These are phyloP conservation scores for Colletotrichum sansevieriae DNA, from an alignment of 2,329 filamentous ascomycete genomes.

Conservation along the genomic window DNA sequence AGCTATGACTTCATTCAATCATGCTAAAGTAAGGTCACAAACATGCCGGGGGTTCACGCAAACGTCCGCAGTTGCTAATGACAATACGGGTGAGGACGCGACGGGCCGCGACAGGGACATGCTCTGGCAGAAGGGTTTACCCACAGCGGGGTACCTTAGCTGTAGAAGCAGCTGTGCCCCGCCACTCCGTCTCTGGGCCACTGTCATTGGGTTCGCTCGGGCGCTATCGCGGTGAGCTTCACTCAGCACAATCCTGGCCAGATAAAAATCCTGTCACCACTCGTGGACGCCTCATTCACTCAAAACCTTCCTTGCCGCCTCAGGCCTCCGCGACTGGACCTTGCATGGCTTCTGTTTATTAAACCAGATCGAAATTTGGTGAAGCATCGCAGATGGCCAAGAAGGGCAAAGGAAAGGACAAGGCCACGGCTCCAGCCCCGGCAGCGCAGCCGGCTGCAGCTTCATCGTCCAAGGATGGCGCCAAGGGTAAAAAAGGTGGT, in stretches of 20 bases:
- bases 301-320: background rate
- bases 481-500: slow-evolving; percentile 63
- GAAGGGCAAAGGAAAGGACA: slow-evolving; percentile 56
- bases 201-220: slow-evolving; percentile 10
- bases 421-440: slow-evolving; percentile 56
- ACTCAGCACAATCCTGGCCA: slow-evolving; percentile 7
- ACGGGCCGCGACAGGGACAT: too few relatives aligned
- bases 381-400: slow-evolving; percentile 36
- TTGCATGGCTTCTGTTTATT: slow-evolving; percentile 7
- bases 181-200: background rate
- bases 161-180: slow-evolving; percentile 19
- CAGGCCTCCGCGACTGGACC: background rate
- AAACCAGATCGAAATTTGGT: background rate
- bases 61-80: background rate
- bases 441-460: slow-evolving; percentile 45
- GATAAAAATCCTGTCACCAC: slow-evolving; percentile 30
- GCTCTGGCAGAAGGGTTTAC: background rate
- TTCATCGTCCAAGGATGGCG: slow-evolving; percentile 60
- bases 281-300: slow-evolving; percentile 2
- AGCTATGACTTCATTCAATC: background rate
- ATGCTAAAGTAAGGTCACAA: background rate
- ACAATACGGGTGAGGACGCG: too few relatives aligned
- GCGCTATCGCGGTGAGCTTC: background rate
- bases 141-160: slow-evolving; percentile 17
- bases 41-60: background rate